These are phyloP conservation scores for Hymenoscyphus scutula DNA, from an alignment of 2,329 filamentous ascomycete species.

Conservation along the genomic window DNA sequence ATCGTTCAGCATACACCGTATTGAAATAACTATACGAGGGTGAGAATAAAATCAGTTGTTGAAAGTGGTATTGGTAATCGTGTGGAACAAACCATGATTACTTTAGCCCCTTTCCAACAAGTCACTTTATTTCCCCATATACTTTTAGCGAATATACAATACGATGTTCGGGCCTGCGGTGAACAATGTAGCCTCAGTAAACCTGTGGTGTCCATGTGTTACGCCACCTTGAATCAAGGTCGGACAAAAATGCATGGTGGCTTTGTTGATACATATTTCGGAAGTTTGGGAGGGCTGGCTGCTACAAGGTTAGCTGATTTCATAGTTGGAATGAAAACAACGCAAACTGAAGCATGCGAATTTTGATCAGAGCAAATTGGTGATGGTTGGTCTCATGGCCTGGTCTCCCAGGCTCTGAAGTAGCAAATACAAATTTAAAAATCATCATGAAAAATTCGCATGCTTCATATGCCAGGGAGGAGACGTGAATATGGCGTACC, in stretches of 20 bases:
- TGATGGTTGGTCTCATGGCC: conserved; percentile 98
- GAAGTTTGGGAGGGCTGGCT: not conserved
- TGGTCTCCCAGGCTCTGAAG: conserved; percentile 86
- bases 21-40: too few relatives aligned
- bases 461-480: conserved; percentile 11
- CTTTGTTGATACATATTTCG: not conserved
- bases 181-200: too few relatives aligned
- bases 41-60: too few relatives aligned
- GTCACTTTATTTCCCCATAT: too few relatives aligned
- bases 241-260: not conserved
- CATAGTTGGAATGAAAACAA: not conserved
- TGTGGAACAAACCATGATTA: too few relatives aligned
- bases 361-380: conserved; percentile 72
- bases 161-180: too few relatives aligned
- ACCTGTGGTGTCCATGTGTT: too few relatives aligned
- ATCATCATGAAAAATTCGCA: conserved; percentile 74
- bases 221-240: not conserved
- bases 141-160: too few relatives aligned
- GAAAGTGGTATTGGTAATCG: too few relatives aligned
- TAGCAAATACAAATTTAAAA: conserved; percentile 99
- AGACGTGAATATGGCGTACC: conserved; percentile 8
- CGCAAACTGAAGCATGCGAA: conserved; percentile 21
- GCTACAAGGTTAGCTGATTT: not conserved
- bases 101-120: too few relatives aligned
- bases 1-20: too few relatives aligned